These are phyloP conservation scores for Terfezia boudieri DNA, from an alignment of 495 filamentous ascomycete species.

Conservation along the genomic window DNA sequence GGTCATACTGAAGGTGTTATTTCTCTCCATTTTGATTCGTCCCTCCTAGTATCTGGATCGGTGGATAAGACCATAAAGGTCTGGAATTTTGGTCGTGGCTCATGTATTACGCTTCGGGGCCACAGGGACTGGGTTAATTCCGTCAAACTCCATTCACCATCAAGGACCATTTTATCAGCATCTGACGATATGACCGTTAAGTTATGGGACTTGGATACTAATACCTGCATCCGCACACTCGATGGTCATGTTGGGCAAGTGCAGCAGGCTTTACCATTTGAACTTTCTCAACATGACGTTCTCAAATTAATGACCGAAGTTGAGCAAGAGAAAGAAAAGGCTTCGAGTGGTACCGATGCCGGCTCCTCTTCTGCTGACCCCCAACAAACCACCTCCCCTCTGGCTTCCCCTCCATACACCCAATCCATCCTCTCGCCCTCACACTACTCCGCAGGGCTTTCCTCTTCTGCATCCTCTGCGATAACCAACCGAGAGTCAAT, in stretches of 20 bases:
- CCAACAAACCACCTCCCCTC: constrained; percentile 21
- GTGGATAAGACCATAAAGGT: constrained; percentile 78
- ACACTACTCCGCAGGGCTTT: constrained; percentile 24
- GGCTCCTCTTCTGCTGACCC: constrained; percentile 27
- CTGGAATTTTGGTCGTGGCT: constrained; percentile 75
- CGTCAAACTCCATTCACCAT: constrained; percentile 57
- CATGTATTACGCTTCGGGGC: constrained; percentile 52
- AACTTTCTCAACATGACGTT: constrained; percentile 20
- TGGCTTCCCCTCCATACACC: constrained; percentile 19
- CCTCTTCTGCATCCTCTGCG: constrained; percentile 27
- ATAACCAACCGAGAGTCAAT: constrained; percentile 41
- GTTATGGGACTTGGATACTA: constrained; percentile 82
- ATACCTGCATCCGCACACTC: constrained; percentile 52
- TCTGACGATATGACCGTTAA: constrained; percentile 82
- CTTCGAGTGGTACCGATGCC: constrained; percentile 26
- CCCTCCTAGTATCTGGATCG: constrained; percentile 66
- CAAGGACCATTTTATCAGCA: constrained; percentile 71
- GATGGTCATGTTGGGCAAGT: constrained; percentile 82
- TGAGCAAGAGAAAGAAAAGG: constrained; percentile 52
- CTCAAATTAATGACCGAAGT: constrained; percentile 30
- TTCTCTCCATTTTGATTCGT: constrained; percentile 61
- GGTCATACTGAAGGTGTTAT: constrained; percentile 66
- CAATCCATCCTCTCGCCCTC: background rate
- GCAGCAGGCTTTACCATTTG: constrained; percentile 65
- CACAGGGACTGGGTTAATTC: constrained; percentile 91